Percentiles rank a stretch among this genome's conserved stretches.
phyloP scores from a whole-genome alignment of 768 basidiomycete genomes.

The Russula sp. region DNA sequence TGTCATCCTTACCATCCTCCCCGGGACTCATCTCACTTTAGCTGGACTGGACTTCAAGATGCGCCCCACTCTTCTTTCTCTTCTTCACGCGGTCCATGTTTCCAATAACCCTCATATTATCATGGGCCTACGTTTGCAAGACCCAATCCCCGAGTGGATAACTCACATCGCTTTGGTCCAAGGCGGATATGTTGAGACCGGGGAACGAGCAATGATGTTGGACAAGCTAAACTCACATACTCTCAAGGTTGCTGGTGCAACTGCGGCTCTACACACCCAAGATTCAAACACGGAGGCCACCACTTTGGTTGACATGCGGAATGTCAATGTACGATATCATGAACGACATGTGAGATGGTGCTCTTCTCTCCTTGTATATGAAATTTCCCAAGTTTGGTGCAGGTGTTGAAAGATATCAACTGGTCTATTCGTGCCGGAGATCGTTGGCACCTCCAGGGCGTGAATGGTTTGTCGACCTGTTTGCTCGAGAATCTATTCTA shows the following conservation, averaged over 20 bases:
- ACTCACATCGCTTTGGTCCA: constrained; percentile 55
- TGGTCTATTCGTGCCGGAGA: constrained; percentile 83
- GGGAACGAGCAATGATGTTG: constrained; percentile 42
- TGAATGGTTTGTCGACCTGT: constrained; percentile 54
- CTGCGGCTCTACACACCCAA: background rate
- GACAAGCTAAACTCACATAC: background rate
- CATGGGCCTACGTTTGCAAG: constrained; percentile 61
- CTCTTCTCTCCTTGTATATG: background rate
- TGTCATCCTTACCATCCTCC: background rate
- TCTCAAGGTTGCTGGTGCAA: background rate
- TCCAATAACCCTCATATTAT: constrained; percentile 50
- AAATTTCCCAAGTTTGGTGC: background rate
- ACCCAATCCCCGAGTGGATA: constrained; percentile 65
- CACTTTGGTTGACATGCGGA: constrained; percentile 52
- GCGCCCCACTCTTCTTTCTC: constrained; percentile 45
- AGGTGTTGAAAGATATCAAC: constrained; percentile 71
- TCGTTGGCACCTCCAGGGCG: constrained; percentile 84
- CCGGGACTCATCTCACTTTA: constrained; percentile 25
- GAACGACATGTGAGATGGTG: constrained; percentile 26
- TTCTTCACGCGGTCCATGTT: constrained; percentile 49
- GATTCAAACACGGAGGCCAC: constrained; percentile 24
- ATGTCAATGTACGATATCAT: constrained; percentile 67
- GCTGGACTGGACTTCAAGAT: constrained; percentile 70
- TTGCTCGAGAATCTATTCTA: background rate
- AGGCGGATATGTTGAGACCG: constrained; percentile 43